phyloP scores from a whole-genome alignment of 495 filamentous ascomycete genomes.

The Copromyces sp. region DNA sequence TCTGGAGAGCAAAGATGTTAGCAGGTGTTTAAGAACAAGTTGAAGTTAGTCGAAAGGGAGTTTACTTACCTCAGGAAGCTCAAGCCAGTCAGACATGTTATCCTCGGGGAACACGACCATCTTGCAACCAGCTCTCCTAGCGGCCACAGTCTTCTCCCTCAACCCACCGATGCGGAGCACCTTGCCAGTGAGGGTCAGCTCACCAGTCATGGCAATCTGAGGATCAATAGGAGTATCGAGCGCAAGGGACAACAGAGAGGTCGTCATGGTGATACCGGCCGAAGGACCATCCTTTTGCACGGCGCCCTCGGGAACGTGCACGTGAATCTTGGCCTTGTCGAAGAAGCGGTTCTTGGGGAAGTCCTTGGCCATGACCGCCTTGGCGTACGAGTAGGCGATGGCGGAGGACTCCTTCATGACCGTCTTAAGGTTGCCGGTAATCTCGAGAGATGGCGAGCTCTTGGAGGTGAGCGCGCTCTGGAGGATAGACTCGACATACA shows the following conservation, averaged over 20 bases:
- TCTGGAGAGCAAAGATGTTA: slow-evolving; percentile 46
- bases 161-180: slow-evolving; percentile 92
- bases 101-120: slow-evolving; percentile 93
- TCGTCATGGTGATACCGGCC: slow-evolving; percentile 96
- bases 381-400: slow-evolving; percentile 94
- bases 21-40: slow-evolving; percentile 6
- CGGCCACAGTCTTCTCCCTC: slow-evolving; percentile 98
- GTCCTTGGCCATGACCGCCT: slow-evolving; percentile 69
- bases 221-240: slow-evolving; percentile 68
- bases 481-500: slow-evolving; percentile 96
- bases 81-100: slow-evolving; percentile 93
- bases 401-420: slow-evolving; percentile 97
- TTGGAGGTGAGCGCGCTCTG: slow-evolving; percentile 62
- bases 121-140: slow-evolving; percentile 83
- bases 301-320: slow-evolving; percentile 96
- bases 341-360: slow-evolving; percentile 92
- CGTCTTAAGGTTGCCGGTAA: slow-evolving; percentile 86
- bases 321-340: slow-evolving; percentile 87
- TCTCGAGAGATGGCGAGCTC: slow-evolving; percentile 70
- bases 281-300: slow-evolving; percentile 94
- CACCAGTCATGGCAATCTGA: slow-evolving; percentile 95
- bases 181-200: slow-evolving; percentile 95
- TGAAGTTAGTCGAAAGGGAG: background rate
- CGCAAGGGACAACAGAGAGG: slow-evolving; percentile 74
- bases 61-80: slow-evolving; percentile 83